These are phyloP conservation scores for Thamnidium elegans DNA, from an alignment of 192 early-diverging fungal genomes.

Conservation along the genomic window DNA sequence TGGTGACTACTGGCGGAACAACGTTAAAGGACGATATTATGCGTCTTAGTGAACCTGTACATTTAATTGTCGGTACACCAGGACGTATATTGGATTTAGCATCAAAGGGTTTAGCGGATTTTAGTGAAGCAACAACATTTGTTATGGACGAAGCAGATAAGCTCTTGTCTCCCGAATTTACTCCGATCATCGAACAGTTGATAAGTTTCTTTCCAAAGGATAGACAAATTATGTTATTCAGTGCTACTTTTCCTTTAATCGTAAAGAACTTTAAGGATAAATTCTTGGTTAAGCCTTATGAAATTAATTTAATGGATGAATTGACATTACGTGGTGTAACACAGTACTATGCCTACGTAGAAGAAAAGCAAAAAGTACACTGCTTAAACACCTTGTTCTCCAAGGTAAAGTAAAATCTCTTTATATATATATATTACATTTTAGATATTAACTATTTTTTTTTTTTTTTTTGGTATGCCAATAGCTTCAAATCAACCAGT, in stretches of 20 bases:
- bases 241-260: conserved; percentile 96
- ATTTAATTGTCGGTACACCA: conserved; percentile 96
- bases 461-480: not conserved
- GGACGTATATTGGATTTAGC: conserved; percentile 97
- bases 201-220: conserved; percentile 82
- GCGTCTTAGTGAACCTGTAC: conserved; percentile 87
- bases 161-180: conserved; percentile 96
- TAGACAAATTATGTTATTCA: conserved; percentile 95
- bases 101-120: conserved; percentile 88
- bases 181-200: conserved; percentile 96
- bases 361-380: conserved; percentile 98
- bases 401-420: conserved; percentile 39
- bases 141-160: conserved; percentile 99
- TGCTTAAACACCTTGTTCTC: conserved; percentile 92
- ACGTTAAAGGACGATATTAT: conserved; percentile 98
- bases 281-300: conserved; percentile 92
- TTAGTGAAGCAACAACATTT: conserved; percentile 85
- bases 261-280: conserved; percentile 99
- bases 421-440: too few species aligned
- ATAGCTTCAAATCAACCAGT: conserved; percentile 98
- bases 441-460: not conserved
- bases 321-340: conserved; percentile 96
- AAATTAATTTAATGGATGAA: conserved; percentile 99
- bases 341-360: conserved; percentile 99
- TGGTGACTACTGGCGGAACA: conserved; percentile 99